Percentiles rank a stretch among this genome's conserved stretches.
These are phyloP conservation scores for Fraxinus dipetala DNA, from an alignment of 305 asterid species.

Conservation along the genomic window DNA sequence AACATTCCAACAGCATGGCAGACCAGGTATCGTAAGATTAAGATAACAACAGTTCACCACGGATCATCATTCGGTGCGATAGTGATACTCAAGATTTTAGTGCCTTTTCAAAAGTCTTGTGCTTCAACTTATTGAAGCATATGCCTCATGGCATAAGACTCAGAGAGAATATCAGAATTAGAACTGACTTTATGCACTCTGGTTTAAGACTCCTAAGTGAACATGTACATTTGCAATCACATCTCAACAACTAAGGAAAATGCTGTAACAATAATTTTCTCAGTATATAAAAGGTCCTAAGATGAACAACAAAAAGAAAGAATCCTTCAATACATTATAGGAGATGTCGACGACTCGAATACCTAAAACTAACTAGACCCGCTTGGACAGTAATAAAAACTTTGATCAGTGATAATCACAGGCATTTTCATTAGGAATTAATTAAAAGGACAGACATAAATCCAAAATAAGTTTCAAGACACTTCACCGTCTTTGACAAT, in stretches of 20 bases:
- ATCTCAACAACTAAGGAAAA: not conserved
- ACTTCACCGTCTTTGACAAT: constrained; percentile 27
- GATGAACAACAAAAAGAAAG: not conserved
- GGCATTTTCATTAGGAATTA: not conserved
- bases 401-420: not conserved
- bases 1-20: not conserved
- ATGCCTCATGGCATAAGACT: not conserved
- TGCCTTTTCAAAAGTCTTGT: not conserved
- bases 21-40: not conserved
- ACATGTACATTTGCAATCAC: not conserved
- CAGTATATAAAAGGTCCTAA: not conserved
- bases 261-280: not conserved
- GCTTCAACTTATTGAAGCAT: not conserved
- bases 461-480: not conserved
- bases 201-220: not conserved
- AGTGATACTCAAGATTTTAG: not conserved
- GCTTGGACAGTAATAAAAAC: not conserved
- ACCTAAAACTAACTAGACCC: not conserved
- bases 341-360: not conserved
- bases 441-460: not conserved
- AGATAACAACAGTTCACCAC: not conserved
- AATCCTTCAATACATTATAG: not conserved
- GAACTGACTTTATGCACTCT: not conserved
- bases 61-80: not conserved
- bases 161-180: not conserved